Conservation (phyloP, 2,329 filamentous ascomycete species). For the Aschersonia sp. region DNA sequence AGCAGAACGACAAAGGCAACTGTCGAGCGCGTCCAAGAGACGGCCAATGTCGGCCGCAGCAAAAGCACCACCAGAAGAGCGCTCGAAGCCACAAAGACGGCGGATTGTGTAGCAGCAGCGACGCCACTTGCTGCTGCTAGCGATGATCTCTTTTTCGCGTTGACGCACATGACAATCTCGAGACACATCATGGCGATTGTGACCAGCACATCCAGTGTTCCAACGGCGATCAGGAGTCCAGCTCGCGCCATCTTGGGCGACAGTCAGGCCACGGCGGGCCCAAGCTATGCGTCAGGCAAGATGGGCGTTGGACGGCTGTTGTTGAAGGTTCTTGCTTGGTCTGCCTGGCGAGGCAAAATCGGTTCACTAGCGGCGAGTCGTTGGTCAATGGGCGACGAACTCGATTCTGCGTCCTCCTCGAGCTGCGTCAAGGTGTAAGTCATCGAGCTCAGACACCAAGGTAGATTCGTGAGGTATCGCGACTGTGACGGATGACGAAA, state of each 20-base stretch:
- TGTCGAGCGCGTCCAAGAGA: constrained; percentile 10
- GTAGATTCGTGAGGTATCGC: too few relatives aligned
- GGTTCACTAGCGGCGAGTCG: background rate
- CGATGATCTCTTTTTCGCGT: constrained; percentile 1
- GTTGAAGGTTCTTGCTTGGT: too few relatives aligned
- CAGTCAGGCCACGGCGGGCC: background rate
- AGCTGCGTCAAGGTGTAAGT: background rate
- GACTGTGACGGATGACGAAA: too few relatives aligned
- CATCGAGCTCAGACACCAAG: background rate
- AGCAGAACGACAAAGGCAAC: constrained; percentile 16
- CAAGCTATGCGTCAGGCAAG: background rate
- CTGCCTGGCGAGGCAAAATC: too few relatives aligned
- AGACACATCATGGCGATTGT: constrained; percentile 8
- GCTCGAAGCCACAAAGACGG: constrained; percentile 11
- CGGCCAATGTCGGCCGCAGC: constrained; percentile 8
- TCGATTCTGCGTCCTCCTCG: background rate
- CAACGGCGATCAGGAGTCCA: constrained; percentile 3
- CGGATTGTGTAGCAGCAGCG: constrained; percentile 14
- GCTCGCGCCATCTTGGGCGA: constrained; percentile 5
- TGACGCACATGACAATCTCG: constrained; percentile 6
- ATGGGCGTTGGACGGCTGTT: too few relatives aligned
- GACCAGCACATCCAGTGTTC: constrained; percentile 7
- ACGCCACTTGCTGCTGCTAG: constrained; percentile 9
- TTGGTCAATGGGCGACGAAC: background rate
- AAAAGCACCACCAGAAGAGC: constrained; percentile 20